Conservation (phyloP, 148 eudicot species). For the Drosera capensis region DNA sequence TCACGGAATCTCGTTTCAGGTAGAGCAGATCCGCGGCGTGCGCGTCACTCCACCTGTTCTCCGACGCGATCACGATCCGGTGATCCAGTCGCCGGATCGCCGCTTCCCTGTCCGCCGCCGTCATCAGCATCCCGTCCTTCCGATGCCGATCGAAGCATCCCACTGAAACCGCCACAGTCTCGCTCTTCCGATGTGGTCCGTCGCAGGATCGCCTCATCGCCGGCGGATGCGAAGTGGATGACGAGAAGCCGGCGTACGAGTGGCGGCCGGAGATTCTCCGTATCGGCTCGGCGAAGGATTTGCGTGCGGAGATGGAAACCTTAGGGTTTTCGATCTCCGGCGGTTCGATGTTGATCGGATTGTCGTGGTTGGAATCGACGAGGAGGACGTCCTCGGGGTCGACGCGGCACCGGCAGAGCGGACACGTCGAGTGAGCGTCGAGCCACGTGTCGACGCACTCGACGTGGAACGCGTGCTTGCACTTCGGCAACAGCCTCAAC, state of each 20-base stretch:
- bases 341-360: neutral
- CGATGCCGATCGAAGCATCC: constrained; percentile 16
- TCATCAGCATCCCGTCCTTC: constrained; percentile 35
- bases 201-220: constrained; percentile 30
- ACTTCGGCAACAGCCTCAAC: constrained; percentile 55
- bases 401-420: constrained; percentile 66
- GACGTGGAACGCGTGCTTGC: constrained; percentile 84
- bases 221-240: constrained; percentile 3
- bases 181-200: constrained; percentile 9
- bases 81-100: constrained; percentile 27
- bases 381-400: constrained; percentile 65
- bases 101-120: neutral
- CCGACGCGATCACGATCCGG: constrained; percentile 25
- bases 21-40: constrained; percentile 46
- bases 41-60: constrained; percentile 61
- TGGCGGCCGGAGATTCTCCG: constrained; percentile 50
- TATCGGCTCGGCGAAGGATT: constrained; percentile 8
- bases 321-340: neutral
- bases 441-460: constrained; percentile 94
- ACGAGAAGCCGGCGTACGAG: constrained; percentile 42
- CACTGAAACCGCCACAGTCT: constrained; percentile 3
- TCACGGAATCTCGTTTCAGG: constrained; percentile 45
- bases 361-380: constrained; percentile 6
- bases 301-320: neutral
- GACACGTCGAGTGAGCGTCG: constrained; percentile 80